Conservation (phyloP, 176 grass and related monocot species). For the Saccharum officinarum region DNA sequence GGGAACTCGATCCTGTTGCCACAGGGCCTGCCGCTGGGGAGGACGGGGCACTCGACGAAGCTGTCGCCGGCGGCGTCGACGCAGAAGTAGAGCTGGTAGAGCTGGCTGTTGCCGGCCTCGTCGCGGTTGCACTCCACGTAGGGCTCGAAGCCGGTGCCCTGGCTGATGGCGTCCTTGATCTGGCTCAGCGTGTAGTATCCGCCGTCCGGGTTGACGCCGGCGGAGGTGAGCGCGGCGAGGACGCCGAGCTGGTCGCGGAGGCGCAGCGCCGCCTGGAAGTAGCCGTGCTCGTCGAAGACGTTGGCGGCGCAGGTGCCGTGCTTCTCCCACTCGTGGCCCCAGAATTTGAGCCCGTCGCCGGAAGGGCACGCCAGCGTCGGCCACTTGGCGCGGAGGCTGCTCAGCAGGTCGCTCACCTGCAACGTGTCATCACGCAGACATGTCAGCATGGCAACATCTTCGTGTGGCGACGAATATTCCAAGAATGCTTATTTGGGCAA, state of each 20-base stretch:
- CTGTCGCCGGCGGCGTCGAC: conserved; percentile 41
- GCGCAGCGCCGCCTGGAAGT: conserved; percentile 71
- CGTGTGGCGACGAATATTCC: not conserved
- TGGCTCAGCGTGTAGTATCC: conserved; percentile 50
- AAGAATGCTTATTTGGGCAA: not conserved
- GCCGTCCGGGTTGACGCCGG: conserved; percentile 54
- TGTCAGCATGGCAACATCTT: too few species aligned
- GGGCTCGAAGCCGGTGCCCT: conserved; percentile 48
- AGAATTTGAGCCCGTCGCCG: conserved; percentile 65
- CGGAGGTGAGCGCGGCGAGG: conserved; percentile 41
- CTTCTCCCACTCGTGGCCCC: conserved; percentile 94
- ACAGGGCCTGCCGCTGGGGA: conserved; percentile 44
- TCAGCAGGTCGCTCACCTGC: conserved; percentile 66
- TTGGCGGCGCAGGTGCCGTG: conserved; percentile 79
- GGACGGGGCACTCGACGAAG: conserved; percentile 73
- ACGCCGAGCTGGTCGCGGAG: conserved; percentile 52
- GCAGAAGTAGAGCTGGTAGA: conserved; percentile 94
- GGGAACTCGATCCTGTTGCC: conserved; percentile 44
- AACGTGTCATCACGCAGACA: not conserved
- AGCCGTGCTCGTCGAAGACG: conserved; percentile 66
- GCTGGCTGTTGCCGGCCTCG: conserved; percentile 73
- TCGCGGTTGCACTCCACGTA: conserved; percentile 83
- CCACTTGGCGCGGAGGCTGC: conserved; percentile 52
- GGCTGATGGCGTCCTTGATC: conserved; percentile 50
- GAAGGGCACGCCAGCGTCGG: conserved; percentile 84